Conservation (phyloP, 805 yeast species). For the Geotrichum ghanense region DNA sequence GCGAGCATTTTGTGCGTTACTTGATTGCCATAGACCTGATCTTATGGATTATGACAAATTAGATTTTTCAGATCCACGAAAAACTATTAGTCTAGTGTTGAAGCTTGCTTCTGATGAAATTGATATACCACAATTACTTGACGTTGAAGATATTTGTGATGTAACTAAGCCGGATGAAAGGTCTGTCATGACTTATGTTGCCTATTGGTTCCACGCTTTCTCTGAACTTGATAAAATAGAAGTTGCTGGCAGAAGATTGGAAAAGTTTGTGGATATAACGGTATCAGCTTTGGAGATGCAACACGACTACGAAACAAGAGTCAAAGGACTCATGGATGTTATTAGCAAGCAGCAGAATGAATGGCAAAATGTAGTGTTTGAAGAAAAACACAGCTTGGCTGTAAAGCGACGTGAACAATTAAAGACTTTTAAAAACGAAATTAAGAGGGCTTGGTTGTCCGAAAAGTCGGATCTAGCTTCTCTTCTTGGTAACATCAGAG, state of each 20-base stretch:
- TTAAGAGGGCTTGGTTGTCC: conserved; percentile 29
- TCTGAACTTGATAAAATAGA: conserved; percentile 27
- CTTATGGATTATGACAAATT: conserved; percentile 26
- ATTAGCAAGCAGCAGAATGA: conserved; percentile 13
- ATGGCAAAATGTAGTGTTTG: conserved; percentile 21
- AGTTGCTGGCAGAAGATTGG: conserved; percentile 28
- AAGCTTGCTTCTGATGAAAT: conserved; percentile 32
- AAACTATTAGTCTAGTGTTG: conserved; percentile 30
- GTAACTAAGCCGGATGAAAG: conserved; percentile 46
- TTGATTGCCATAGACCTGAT: conserved; percentile 33
- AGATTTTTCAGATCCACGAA: conserved; percentile 20
- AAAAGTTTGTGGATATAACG: conserved; percentile 27
- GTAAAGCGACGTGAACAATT: conserved; percentile 19
- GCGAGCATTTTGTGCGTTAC: conserved; percentile 36
- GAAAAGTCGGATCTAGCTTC: conserved; percentile 28
- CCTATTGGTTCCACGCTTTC: conserved; percentile 46
- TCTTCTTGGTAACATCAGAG: conserved; percentile 26
- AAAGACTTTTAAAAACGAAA: conserved; percentile 17
- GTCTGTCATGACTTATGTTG: conserved; percentile 44
- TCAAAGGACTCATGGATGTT: conserved; percentile 18
- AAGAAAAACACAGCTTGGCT: conserved; percentile 20
- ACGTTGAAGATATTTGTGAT: conserved; percentile 39
- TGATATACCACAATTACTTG: conserved; percentile 42
- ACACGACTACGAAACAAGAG: conserved; percentile 24
- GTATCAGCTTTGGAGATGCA: conserved; percentile 23